Conservation (phyloP, 306 rosid species). For the Comarum palustre region DNA sequence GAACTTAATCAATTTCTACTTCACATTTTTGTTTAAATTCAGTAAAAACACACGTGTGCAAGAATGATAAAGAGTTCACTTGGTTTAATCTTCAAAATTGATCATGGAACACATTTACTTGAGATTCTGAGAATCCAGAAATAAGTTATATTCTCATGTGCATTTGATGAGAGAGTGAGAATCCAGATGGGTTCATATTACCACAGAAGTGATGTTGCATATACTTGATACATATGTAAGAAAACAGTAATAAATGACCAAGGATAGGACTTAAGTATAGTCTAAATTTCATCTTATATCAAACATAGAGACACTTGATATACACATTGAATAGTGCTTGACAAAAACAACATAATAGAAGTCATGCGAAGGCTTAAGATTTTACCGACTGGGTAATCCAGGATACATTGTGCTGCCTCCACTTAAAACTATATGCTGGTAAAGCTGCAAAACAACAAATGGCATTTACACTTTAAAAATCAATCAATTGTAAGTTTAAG, state of each 20-base stretch:
- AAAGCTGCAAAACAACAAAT: conserved; percentile 65
- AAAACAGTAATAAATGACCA: conserved; percentile 13
- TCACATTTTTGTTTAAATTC: background rate
- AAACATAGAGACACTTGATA: conserved; percentile 18
- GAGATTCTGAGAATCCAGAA: background rate
- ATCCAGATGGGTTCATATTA: background rate
- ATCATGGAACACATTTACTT: background rate
- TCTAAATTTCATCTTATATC: background rate
- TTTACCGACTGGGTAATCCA: conserved; percentile 97
- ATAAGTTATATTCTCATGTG: background rate
- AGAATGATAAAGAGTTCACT: conserved; percentile 8
- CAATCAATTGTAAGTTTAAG: background rate
- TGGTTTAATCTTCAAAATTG: background rate
- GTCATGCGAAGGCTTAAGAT: conserved; percentile 29
- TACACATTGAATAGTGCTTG: conserved; percentile 14
- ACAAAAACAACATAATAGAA: conserved; percentile 4
- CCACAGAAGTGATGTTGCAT: background rate
- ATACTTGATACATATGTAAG: background rate
- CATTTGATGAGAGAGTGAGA: background rate
- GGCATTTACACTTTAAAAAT: conserved; percentile 5
- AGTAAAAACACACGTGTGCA: conserved; percentile 13
- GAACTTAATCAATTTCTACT: conserved; percentile 13
- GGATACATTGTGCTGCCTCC: conserved; percentile 99
- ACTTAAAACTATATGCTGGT: conserved; percentile 97
- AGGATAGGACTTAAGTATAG: background rate